Evolutionary conservation across 179 eudicot genomes (phyloP).

Genomic region (Dionaea muscipula): DNA sequence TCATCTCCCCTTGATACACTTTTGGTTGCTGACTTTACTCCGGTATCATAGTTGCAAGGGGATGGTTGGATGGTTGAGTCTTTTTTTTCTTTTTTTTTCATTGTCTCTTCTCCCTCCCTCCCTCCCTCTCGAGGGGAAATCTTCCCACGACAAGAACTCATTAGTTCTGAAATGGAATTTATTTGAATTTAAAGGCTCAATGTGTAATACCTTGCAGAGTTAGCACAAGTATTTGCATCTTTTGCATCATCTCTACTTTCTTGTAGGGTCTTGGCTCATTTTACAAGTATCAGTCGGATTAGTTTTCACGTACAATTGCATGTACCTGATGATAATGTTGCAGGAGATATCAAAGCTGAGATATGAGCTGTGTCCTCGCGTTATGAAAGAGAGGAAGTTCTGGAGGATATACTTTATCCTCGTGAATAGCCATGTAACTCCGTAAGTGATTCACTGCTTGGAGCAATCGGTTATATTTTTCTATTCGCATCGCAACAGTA

Average conservation of each 20-base stretch:
- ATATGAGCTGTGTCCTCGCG: conserved; percentile 56
- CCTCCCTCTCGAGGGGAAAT: too few relatives aligned
- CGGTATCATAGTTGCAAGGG: background rate
- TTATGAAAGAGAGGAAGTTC: conserved; percentile 50
- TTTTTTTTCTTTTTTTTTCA: background rate
- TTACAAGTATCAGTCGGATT: background rate
- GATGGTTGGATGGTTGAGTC: background rate
- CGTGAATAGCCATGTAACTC: conserved; percentile 45
- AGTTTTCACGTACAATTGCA: background rate
- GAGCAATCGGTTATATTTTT: background rate
- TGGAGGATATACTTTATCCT: conserved; percentile 56
- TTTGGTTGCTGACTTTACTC: conserved; percentile 1
- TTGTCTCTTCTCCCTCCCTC: background rate
- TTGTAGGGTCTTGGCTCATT: background rate
- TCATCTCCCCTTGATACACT: background rate
- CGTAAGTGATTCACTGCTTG: conserved; percentile 25
- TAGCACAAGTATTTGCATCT: too few relatives aligned
- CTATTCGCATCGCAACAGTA: too few relatives aligned
- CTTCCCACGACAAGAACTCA: too few relatives aligned
- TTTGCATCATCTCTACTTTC: too few relatives aligned
- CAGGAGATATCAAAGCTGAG: conserved; percentile 54
- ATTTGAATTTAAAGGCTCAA: too few relatives aligned
- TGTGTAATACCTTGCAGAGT: too few relatives aligned
- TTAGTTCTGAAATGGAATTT: too few relatives aligned
- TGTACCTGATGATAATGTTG: conserved; percentile 10